Conservation (phyloP, 495 filamentous ascomycete genomes). For the Neurospora sp. region DNA sequence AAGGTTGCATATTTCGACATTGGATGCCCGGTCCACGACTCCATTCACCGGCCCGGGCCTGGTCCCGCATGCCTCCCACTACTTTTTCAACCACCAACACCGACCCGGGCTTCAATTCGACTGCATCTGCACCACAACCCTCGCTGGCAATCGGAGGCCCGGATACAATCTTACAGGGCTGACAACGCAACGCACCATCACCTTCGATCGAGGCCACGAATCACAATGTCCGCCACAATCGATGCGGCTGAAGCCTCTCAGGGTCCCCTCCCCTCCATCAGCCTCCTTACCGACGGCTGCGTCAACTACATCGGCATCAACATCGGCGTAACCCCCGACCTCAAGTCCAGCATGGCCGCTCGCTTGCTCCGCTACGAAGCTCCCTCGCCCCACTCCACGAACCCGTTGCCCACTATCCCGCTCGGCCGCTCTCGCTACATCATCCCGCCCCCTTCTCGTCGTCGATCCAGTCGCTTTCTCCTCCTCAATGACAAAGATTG, state of each 20-base stretch:
- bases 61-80: neutral
- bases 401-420: neutral
- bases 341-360: neutral
- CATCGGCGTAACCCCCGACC: neutral
- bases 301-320: neutral
- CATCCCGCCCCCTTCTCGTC: neutral
- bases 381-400: neutral
- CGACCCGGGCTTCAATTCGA: neutral
- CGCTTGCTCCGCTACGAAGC: neutral
- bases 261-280: neutral
- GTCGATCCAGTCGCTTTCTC: neutral
- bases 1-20: neutral
- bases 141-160: neutral
- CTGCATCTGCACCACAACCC: neutral
- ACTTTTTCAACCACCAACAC: neutral
- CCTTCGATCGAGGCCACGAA: no score
- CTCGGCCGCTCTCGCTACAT: neutral
- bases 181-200: neutral
- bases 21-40: neutral
- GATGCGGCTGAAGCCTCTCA: neutral
- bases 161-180: neutral
- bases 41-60: neutral
- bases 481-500: neutral
- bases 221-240: neutral
- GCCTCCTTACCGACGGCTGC: neutral